A percentile compares a stretch with the other conserved stretches of the same genome.
Evolutionary conservation across 2,329 filamentous ascomycete species (phyloP).

Genomic region (Arthrinium phaeospermum): DNA sequence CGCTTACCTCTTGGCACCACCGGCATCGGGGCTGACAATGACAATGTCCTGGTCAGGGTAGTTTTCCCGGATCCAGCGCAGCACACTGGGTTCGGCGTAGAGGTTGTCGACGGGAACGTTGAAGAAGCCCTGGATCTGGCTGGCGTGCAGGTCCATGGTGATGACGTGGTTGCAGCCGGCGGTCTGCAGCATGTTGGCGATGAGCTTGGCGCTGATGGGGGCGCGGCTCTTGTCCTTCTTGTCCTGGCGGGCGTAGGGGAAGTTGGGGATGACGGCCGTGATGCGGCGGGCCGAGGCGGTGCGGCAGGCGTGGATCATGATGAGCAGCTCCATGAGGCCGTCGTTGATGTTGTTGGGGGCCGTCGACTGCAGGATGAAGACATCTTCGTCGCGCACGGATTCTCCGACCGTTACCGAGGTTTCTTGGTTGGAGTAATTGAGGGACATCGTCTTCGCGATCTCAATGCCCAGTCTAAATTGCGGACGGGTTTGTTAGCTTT

Average conservation of each 20-base stretch:
- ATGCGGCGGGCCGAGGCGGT: constrained; percentile 78
- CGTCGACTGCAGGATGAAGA: constrained; percentile 96
- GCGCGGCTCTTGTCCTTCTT: constrained; percentile 95
- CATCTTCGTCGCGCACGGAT: constrained; percentile 95
- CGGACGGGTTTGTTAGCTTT: constrained; percentile 22
- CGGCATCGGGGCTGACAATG: constrained; percentile 93
- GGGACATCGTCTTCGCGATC: constrained; percentile 77
- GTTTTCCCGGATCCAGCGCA: constrained; percentile 91
- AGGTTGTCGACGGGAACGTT: constrained; percentile 79
- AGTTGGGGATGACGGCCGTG: constrained; percentile 94
- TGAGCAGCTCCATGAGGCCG: constrained; percentile 95
- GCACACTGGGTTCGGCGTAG: constrained; percentile 90
- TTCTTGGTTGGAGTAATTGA: constrained; percentile 88
- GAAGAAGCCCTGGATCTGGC: constrained; percentile 96
- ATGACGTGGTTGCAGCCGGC: constrained; percentile 93
- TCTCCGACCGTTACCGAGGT: constrained; percentile 94
- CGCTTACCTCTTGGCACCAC: constrained; percentile 81
- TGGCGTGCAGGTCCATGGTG: constrained; percentile 94
- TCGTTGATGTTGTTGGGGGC: constrained; percentile 97
- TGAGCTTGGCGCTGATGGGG: constrained; percentile 94
- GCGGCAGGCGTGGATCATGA: constrained; percentile 94
- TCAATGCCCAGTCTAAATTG: constrained; percentile 72
- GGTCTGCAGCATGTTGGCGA: constrained; percentile 97
- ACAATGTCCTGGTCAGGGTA: constrained; percentile 82
- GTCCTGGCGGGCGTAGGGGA: constrained; percentile 94